Evolutionary conservation across 192 early-diverging fungal species (phyloP), one percentile per base, ranked within the genome.

Genomic region (Coemansia furcata): DNA sequence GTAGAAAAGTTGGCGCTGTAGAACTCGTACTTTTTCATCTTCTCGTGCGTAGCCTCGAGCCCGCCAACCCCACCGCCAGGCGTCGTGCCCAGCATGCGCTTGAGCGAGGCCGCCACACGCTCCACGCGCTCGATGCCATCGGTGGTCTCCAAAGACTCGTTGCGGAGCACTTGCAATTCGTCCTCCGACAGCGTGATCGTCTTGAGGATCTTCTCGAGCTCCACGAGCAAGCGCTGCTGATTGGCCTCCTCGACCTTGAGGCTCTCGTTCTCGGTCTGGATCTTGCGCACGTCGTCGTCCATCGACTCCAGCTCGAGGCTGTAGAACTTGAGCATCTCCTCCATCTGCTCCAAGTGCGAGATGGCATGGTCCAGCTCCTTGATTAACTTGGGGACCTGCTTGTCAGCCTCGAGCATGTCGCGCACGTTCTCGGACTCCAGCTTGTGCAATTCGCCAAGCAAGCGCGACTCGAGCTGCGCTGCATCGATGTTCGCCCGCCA

Each of bases 261-360:
- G 60, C 86, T 90, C 44, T 97, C 90, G 76, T 98, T 98, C 69
- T 93, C 88, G 17, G 89, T 82, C 80, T 98, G 95, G 63, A 99
- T 97, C 64, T 96, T 91, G 81, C 94, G 92, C 60, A 98, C 95
- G 76, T 98, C 94, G 76, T 91, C 88, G 35, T 93, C 95, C 92
- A 97, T 96, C 62, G 87, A 86, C 91, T 98, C 92, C 33, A 99
- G 82, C 73, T 95, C 89, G 12, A 89, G 84, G 15, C 90, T 89
- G 76, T 97, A 99, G 33, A 93, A 86, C 29, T 80, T 75, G 15
- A 99, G 80, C 94, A 93, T 95, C 19, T 86, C 87, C 61, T 97
- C 93, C 86, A 98, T 94, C 58, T 85, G 82, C 49, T 93, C 92
- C 58, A 99, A 79, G 58, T 95, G 89, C 26, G 82, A 40, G 29